phyloP scores from a whole-genome alignment of 257 asterid species.

The Haberlea rhodopensis region DNA sequence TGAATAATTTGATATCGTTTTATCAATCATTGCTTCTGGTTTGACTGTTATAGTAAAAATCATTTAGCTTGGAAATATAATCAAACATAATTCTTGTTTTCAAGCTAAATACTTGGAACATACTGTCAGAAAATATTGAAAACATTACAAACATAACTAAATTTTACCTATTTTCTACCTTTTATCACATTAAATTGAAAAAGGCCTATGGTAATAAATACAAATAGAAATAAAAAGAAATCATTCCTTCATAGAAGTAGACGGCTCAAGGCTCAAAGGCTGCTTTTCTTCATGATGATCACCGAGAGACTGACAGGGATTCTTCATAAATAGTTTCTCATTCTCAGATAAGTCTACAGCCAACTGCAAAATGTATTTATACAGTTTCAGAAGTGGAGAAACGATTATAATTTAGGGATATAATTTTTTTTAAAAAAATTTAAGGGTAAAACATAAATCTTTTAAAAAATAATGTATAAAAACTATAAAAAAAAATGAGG shows the following conservation, averaged over 20 bases:
- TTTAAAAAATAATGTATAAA: not conserved
- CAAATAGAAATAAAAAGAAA: not conserved
- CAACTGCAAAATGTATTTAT: conserved; percentile 29
- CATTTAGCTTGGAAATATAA: too few relatives aligned
- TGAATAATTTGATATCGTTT: too few relatives aligned
- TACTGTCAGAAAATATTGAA: too few relatives aligned
- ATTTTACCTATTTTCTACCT: not conserved
- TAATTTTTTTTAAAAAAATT: too few relatives aligned
- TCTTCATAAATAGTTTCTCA: conserved; percentile 22
- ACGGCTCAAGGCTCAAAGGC: not conserved
- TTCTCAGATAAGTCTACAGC: conserved; percentile 27
- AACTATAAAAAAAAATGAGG: too few relatives aligned
- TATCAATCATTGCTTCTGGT: too few relatives aligned
- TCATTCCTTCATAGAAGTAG: conserved; percentile 17
- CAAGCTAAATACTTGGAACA: too few relatives aligned
- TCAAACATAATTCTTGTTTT: too few relatives aligned
- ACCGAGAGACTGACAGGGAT: conserved; percentile 17
- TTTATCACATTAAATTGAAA: too few relatives aligned
- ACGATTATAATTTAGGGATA: not conserved
- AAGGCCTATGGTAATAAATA: too few relatives aligned
- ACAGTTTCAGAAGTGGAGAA: not conserved
- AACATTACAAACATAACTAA: not conserved
- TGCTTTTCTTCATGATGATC: conserved; percentile 30
- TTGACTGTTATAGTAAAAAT: too few relatives aligned
- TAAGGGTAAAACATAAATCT: not conserved